Conservation (phyloP, 192 early-diverging fungal genomes). For the Entophlyctis luteolus region DNA sequence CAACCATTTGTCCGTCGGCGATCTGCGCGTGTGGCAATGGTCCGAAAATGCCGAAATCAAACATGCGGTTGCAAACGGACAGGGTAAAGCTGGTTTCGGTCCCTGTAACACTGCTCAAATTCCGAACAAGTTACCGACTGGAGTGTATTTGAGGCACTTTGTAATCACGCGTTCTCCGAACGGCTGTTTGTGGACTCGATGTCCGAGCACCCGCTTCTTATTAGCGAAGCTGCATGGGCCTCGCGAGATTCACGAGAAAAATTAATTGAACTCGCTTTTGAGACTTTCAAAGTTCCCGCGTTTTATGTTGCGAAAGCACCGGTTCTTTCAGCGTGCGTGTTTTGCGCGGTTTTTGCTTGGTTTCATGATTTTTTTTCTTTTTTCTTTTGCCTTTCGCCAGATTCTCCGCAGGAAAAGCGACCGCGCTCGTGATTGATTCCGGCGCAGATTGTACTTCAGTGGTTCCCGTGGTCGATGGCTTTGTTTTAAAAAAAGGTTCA, state of each 20-base stretch:
- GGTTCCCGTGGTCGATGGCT: slow-evolving; percentile 96
- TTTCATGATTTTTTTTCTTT: not conserved
- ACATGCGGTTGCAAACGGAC: slow-evolving; percentile 82
- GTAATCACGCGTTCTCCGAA: slow-evolving; percentile 76
- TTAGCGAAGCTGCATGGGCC: slow-evolving; percentile 91
- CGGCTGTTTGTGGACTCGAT: slow-evolving; percentile 68
- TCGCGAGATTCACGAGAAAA: slow-evolving; percentile 78
- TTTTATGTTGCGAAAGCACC: slow-evolving; percentile 91
- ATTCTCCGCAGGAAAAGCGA: slow-evolving; percentile 83
- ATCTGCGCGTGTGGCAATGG: slow-evolving; percentile 51
- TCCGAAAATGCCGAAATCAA: slow-evolving; percentile 75
- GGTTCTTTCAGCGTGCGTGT: slow-evolving; percentile 80
- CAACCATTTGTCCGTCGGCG: slow-evolving; percentile 37
- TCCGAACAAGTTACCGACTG: slow-evolving; percentile 75
- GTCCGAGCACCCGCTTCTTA: slow-evolving; percentile 84
- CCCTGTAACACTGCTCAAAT: not conserved
- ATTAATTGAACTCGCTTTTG: slow-evolving; percentile 89
- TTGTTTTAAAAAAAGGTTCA: slow-evolving; percentile 82
- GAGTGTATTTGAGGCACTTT: slow-evolving; percentile 88
- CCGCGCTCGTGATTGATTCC: slow-evolving; percentile 87
- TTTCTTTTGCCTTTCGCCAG: slow-evolving; percentile 34
- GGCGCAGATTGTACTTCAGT: slow-evolving; percentile 84
- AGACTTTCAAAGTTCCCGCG: slow-evolving; percentile 84
- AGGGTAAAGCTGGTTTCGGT: slow-evolving; percentile 49
- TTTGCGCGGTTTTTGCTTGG: not conserved